Conservation (phyloP, 1,139 yeast species). For the Candida smagusa region DNA sequence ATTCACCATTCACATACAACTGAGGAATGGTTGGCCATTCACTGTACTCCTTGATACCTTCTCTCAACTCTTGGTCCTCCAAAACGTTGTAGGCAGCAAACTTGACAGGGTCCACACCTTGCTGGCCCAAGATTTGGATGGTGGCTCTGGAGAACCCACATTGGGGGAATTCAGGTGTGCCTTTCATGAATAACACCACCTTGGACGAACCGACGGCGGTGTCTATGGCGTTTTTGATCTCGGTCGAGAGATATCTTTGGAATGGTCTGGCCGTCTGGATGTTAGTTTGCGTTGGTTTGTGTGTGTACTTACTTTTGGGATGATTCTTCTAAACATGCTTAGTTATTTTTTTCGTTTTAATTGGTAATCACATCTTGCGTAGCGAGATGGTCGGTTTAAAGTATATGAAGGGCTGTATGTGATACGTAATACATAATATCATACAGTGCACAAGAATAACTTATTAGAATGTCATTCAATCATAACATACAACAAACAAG, state of each 20-base stretch:
- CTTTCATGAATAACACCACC: slow-evolving; percentile 93
- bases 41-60: slow-evolving; percentile 91
- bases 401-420: too few species aligned
- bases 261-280: slow-evolving; percentile 7
- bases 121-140: slow-evolving; percentile 88
- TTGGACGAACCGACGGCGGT: slow-evolving; percentile 85
- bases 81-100: slow-evolving; percentile 96
- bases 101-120: slow-evolving; percentile 94
- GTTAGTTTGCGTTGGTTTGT: slow-evolving; percentile 8
- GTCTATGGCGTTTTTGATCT: slow-evolving; percentile 78
- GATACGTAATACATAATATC: too few species aligned
- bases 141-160: slow-evolving; percentile 98
- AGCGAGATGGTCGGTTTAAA: too few species aligned
- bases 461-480: too few species aligned
- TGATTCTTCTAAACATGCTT: not conserved
- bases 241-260: slow-evolving; percentile 65
- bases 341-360: not conserved
- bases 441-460: too few species aligned
- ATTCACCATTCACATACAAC: slow-evolving; percentile 70
- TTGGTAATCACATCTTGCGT: too few species aligned
- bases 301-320: not conserved
- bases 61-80: slow-evolving; percentile 89
- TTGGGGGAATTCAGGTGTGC: slow-evolving; percentile 96
- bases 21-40: slow-evolving; percentile 95
- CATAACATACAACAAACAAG: too few species aligned